These are phyloP conservation scores for Citrus mangshanensis DNA, from an alignment of 345 rosid species.

Conservation along the genomic window DNA sequence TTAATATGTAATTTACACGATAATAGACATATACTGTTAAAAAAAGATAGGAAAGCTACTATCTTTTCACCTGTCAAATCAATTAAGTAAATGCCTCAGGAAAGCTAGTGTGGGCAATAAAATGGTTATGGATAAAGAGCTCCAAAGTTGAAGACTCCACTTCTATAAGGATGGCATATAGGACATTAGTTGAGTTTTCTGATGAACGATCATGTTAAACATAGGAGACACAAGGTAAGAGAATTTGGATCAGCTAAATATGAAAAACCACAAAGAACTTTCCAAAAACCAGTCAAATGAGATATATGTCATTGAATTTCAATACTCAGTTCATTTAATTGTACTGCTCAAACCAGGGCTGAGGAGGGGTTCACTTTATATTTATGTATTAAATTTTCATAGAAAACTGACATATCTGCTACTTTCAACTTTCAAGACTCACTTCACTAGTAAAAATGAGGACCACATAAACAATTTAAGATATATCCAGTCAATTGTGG, in stretches of 20 bases:
- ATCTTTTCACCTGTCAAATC: not conserved
- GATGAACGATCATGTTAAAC: not conserved
- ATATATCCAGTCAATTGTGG: too few relatives aligned
- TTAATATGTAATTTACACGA: too few relatives aligned
- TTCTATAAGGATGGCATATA: not conserved
- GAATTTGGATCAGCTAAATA: not conserved
- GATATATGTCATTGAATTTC: not conserved
- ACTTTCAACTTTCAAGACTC: too few relatives aligned
- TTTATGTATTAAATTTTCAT: too few relatives aligned
- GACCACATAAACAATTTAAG: too few relatives aligned
- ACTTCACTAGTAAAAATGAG: too few relatives aligned
- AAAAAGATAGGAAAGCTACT: not conserved
- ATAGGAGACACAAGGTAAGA: not conserved
- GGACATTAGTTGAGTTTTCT: not conserved
- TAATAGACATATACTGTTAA: too few relatives aligned
- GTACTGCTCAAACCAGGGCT: too few relatives aligned
- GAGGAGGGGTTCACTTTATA: too few relatives aligned
- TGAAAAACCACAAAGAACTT: not conserved
- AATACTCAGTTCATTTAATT: not conserved
- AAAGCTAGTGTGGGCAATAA: not conserved
- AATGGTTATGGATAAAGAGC: not conserved
- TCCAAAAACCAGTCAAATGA: not conserved
- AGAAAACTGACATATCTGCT: too few relatives aligned
- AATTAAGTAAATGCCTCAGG: not conserved
- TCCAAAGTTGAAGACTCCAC: not conserved